A percentile compares a stretch with the other conserved stretches of the same genome.
Conservation (phyloP, 1,139 yeast species). For the Yarrowia galli region DNA sequence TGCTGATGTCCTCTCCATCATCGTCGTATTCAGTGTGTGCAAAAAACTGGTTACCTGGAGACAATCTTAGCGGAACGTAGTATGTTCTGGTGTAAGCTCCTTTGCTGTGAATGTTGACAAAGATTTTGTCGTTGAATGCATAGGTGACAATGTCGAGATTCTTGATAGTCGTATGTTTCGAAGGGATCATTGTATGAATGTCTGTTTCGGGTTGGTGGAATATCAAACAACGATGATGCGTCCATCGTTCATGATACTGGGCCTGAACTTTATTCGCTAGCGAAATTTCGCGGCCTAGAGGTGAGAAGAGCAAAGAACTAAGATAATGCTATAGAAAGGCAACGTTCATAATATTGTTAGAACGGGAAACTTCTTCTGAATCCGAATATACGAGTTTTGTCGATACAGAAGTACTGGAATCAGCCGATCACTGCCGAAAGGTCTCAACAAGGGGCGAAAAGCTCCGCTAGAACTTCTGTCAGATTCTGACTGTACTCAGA, state of each 20-base stretch:
- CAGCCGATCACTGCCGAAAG: not conserved
- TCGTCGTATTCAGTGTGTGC: slow-evolving; percentile 40
- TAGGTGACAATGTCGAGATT: slow-evolving; percentile 49
- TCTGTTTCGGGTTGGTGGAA: not conserved
- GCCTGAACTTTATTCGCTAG: slow-evolving; percentile 1
- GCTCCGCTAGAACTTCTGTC: not conserved
- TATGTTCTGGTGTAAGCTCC: slow-evolving; percentile 50
- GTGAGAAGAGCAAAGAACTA: too few species aligned
- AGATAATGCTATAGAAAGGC: not conserved
- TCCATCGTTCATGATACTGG: not conserved
- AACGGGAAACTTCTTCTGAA: not conserved
- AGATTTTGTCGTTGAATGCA: slow-evolving; percentile 50
- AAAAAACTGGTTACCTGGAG: slow-evolving; percentile 38
- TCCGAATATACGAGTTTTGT: not conserved
- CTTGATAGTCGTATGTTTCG: slow-evolving; percentile 25
- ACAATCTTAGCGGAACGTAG: slow-evolving; percentile 44
- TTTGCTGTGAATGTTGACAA: slow-evolving; percentile 49
- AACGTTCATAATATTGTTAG: not conserved
- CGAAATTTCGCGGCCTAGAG: not conserved
- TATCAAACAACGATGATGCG: not conserved
- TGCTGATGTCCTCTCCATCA: slow-evolving; percentile 42
- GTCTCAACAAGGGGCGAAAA: not conserved
- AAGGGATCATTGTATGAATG: slow-evolving; percentile 22
- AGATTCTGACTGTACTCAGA: too few species aligned
- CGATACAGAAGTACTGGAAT: not conserved